Evolutionary conservation across 1,284 basidiomycete species (phyloP), one percentile per base, ranked within the genome.

Genomic region (Peniophora sp.): DNA sequence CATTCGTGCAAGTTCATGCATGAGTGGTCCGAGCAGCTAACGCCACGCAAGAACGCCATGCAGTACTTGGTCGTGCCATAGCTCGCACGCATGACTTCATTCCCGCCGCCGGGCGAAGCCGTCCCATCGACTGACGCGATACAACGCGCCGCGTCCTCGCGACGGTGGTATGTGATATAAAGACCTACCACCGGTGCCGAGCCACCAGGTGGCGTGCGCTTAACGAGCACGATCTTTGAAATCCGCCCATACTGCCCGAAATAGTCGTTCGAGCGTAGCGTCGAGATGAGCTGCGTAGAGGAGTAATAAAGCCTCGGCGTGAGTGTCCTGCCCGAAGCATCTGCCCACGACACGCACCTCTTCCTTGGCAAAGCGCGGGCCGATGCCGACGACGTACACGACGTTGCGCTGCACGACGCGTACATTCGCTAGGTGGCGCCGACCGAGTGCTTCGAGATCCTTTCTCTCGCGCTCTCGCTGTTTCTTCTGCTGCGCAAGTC

Each of bases 221-320:
- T 97, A 51, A 92, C 88, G 46, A 99, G 82, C 50, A 97, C 77
- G 53, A 99, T 92, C 72, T 97, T 97, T 46, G 89, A 85, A 59
- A 99, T 97, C 72, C 96, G 97, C 58, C 97, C 97, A 68, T 98
- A 99, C 66, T 97, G 94, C 5, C 97, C 97, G 68, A 99, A 99
- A 69, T 97, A 97, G 59, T 99, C 97, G 62, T 88, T 89, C 12
- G 93, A 95, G 49, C 95, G 91, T 43, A 99, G 73, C 11, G 94
- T 93, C 2, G 94, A 88, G 56, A 98, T 92, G 46, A 97, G 84
- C 92, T 97, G 57, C n/a, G 27, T 34, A 32, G 38, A 35, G 36
- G 57, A 44, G 12, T 5, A 6, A 32, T 6, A 12, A 32, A 32
- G 12, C 6, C 27, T 32, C 52, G 50, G 56, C 47, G 55, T 55